phyloP scores from a whole-genome alignment of 1,284 basidiomycete species.

The Ustilago shanxiensis region DNA sequence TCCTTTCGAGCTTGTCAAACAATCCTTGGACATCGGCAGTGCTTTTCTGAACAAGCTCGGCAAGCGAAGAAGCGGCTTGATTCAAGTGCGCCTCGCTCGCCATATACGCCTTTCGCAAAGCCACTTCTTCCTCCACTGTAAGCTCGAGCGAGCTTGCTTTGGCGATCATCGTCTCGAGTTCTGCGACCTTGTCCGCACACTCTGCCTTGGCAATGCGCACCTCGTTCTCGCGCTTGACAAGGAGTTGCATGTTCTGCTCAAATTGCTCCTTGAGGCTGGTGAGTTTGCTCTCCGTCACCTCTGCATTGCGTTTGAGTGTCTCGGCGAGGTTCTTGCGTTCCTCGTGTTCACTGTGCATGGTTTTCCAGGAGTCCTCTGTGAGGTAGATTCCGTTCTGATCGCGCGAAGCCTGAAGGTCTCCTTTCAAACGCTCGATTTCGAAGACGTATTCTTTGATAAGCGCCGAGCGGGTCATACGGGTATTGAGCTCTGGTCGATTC shows the following conservation, averaged over 20 bases:
- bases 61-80: constrained; percentile 79
- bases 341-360: constrained; percentile 60
- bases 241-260: constrained; percentile 66
- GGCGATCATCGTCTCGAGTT: constrained; percentile 52
- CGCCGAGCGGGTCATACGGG: constrained; percentile 90
- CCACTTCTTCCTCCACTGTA: constrained; percentile 72
- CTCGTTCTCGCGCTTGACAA: constrained; percentile 64
- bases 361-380: constrained; percentile 59
- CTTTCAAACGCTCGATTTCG: constrained; percentile 95
- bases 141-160: constrained; percentile 43
- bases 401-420: constrained; percentile 78
- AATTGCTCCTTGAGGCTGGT: constrained; percentile 67
- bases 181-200: constrained; percentile 46
- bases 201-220: constrained; percentile 50
- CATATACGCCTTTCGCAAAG: constrained; percentile 79
- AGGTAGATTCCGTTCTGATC: constrained; percentile 66
- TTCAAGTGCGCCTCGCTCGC: constrained; percentile 81
- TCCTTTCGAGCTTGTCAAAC: constrained; percentile 86
- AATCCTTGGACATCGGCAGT: constrained; percentile 80
- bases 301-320: constrained; percentile 55
- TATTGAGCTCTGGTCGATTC: constrained; percentile 95
- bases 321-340: constrained; percentile 52
- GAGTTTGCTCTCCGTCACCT: constrained; percentile 65
- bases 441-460: constrained; percentile 92
- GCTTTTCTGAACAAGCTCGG: constrained; percentile 78